Conservation (phyloP, 768 basidiomycete genomes). For the Pleurotus ostreatus region DNA sequence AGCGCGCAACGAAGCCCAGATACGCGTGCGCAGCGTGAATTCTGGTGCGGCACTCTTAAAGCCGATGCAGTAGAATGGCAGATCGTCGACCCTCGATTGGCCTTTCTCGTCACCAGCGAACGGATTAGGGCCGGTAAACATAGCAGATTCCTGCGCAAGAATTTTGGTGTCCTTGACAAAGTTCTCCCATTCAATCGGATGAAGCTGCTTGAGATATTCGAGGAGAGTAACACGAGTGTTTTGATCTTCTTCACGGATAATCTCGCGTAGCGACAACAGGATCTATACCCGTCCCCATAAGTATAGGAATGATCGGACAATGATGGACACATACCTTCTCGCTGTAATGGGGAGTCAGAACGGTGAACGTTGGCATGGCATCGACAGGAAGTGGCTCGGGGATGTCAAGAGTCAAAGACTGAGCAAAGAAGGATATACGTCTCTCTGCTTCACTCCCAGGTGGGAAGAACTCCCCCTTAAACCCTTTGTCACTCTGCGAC, state of each 20-base stretch:
- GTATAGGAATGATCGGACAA: no score
- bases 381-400: conserved; percentile 94
- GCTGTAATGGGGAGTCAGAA: conserved; percentile 96
- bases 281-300: conserved; percentile 45
- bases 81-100: conserved; percentile 79
- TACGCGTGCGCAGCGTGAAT: conserved; percentile 96
- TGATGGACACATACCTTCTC: conserved; percentile 67
- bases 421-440: conserved; percentile 98
- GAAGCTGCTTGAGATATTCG: conserved; percentile 97
- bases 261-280: conserved; percentile 91
- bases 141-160: conserved; percentile 89
- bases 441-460: conserved; percentile 93
- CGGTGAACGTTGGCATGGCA: conserved; percentile 99
- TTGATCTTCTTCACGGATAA: conserved; percentile 98
- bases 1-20: conserved; percentile 98
- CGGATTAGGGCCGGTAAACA: conserved; percentile 76
- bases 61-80: conserved; percentile 97
- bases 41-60: conserved; percentile 99
- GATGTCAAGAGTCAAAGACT: conserved; percentile 92
- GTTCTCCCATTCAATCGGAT: conserved; percentile 98
- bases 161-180: conserved; percentile 99
- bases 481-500: conserved; percentile 84
- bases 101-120: conserved; percentile 76
- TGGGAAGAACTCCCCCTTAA: conserved; percentile 88
- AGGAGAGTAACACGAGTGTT: conserved; percentile 95